Base-by-base conservation (phyloP, 768 basidiomycete species). In the Dioszegia hungarica region DNA sequence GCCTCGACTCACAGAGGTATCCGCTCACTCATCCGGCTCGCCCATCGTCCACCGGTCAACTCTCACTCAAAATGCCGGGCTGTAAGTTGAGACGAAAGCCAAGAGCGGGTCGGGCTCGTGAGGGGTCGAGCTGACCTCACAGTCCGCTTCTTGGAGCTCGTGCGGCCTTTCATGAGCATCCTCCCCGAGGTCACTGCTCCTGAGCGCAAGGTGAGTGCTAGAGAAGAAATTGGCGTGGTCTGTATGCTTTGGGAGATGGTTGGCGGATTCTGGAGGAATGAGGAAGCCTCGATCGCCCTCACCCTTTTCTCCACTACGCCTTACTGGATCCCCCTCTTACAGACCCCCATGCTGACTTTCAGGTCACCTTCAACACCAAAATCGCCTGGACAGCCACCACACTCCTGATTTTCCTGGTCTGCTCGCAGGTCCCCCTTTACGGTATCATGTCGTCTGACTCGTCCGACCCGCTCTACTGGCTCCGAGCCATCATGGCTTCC, bases 401-500 rank as follows among this genome's bases (percentile, higher is more conserved):
- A 2, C 90, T 99, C 72, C 87, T 97, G 79, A 97, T 99, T 78
- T 98, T 97, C 88, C 79, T 99, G 73, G 94, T 98, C 62, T 98
- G 94, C 82, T 97, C 93, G 25, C 95, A 98, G 80, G 94, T 98
- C 29, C 95, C 95, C 5, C 83, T 99, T 44, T 99, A 98, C 78
- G 95, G 95, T 62, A 98, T 99, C 84, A 94, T 97, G 86, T 95
- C 91, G 27, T 95, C 92, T 58, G 94, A 99, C 82, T 95, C 92
- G 65, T 91, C 91, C 53, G 94, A 99, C 80, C 95, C 95, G 14
- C 85, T 99, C 39, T 97, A 95, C 81, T 98, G 94, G 95, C 92
- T 97, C 88, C 89, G 94, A 79, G 94, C 94, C 80, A 98, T 99
- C 79, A 84, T 99, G 59, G 94, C 95, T 22, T 95, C 91, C 6